A percentile compares a stretch with the other conserved stretches of the same genome.
Conservation (phyloP, 495 filamentous ascomycete genomes). For the Lophium mytilinum region DNA sequence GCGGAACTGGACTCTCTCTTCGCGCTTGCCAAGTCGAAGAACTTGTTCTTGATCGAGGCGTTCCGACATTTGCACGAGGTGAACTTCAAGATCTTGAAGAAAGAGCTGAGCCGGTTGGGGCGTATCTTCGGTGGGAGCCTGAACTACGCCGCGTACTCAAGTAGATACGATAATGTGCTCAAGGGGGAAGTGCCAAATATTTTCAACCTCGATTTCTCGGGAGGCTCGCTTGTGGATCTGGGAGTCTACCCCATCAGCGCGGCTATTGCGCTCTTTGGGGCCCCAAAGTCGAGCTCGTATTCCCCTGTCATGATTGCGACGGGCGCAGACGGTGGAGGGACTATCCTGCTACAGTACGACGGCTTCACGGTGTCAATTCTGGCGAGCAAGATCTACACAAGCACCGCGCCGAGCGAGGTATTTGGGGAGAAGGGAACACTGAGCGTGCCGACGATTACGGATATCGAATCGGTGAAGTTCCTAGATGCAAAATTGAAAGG, state of each 20-base stretch:
- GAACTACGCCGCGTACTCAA: slow-evolving; percentile 29
- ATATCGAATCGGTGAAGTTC: slow-evolving; percentile 29
- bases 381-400: slow-evolving; percentile 27
- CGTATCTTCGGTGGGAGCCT: slow-evolving; percentile 42
- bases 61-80: slow-evolving; percentile 40
- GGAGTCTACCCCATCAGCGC: slow-evolving; percentile 83
- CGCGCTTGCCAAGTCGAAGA: slow-evolving; percentile 49
- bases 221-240: slow-evolving; percentile 72
- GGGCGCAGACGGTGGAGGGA: slow-evolving; percentile 33
- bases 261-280: slow-evolving; percentile 66
- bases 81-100: slow-evolving; percentile 69
- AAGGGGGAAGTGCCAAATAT: slow-evolving; percentile 73
- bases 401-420: slow-evolving; percentile 25
- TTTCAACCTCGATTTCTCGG: slow-evolving; percentile 74
- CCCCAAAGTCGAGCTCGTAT: slow-evolving; percentile 48
- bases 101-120: slow-evolving; percentile 55
- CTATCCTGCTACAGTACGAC: slow-evolving; percentile 26
- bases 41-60: slow-evolving; percentile 32
- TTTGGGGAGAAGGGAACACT: slow-evolving; percentile 34
- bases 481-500: slow-evolving; percentile 25
- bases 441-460: slow-evolving; percentile 28
- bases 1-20: slow-evolving; percentile 65
- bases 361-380: slow-evolving; percentile 29
- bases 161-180: slow-evolving; percentile 30
- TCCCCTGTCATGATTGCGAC: slow-evolving; percentile 26